phyloP scores from a whole-genome alignment of 352 stramenopile species.

The Blastocystis hominis region DNA sequence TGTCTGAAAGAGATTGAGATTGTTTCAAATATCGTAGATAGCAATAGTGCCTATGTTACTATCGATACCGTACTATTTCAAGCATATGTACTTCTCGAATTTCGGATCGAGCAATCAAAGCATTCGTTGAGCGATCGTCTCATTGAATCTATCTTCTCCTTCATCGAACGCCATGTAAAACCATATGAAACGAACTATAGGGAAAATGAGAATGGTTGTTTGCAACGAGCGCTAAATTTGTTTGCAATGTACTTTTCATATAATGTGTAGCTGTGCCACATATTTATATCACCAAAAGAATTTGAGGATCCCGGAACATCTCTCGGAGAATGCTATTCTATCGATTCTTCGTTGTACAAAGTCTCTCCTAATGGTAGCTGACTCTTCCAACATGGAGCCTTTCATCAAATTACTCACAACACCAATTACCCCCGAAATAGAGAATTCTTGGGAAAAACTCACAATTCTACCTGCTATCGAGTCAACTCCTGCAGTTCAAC shows the following conservation, averaged over 20 bases:
- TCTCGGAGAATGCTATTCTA: slow-evolving; percentile 25
- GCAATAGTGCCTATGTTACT: neutral
- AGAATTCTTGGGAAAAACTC: neutral
- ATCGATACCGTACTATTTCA: slow-evolving; percentile 34
- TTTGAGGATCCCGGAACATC: neutral
- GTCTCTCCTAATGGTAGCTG: neutral
- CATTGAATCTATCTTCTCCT: neutral
- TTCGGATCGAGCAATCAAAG: neutral
- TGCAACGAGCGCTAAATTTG: slow-evolving; percentile 1
- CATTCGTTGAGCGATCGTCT: neutral
- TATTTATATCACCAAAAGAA: neutral
- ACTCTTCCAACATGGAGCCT: neutral
- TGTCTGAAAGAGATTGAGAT: slow-evolving; percentile 1
- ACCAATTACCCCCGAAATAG: neutral
- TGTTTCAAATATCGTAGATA: neutral
- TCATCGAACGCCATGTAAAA: neutral
- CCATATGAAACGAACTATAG: neutral
- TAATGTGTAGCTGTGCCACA: neutral
- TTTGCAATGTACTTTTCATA: neutral
- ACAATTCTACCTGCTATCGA: neutral
- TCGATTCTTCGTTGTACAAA: neutral
- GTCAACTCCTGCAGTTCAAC: neutral
- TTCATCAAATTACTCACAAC: neutral
- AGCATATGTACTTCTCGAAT: slow-evolving; percentile 37
- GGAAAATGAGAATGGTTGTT: slow-evolving; percentile 6